Percentiles rank a stretch among this genome's conserved stretches.
Conservation (phyloP, 805 yeast species). For the Brettanomyces nanus region DNA sequence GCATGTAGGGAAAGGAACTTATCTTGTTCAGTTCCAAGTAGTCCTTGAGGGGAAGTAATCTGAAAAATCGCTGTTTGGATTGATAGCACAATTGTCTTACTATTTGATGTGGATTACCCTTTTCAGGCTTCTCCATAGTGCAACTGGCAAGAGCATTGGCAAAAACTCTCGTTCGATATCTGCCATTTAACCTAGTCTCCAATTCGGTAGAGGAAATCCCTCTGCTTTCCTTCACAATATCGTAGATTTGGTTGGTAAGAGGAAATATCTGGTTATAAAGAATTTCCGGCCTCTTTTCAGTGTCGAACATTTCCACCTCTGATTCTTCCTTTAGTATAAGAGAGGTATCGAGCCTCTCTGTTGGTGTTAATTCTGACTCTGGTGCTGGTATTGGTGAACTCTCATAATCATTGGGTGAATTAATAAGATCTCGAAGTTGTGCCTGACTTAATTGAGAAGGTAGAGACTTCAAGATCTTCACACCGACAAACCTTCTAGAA, state of each 20-base stretch:
- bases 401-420: too few relatives aligned
- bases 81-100: constrained; percentile 23
- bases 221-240: constrained; percentile 29
- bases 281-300: constrained; percentile 14
- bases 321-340: constrained; percentile 12
- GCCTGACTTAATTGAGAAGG: constrained; percentile 10
- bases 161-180: constrained; percentile 8
- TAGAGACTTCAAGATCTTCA: constrained; percentile 18
- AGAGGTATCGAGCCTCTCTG: too few relatives aligned
- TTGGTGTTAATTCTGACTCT: too few relatives aligned
- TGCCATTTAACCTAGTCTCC: constrained; percentile 43
- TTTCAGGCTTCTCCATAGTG: constrained; percentile 15
- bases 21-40: not conserved
- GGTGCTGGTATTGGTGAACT: too few relatives aligned
- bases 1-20: not conserved
- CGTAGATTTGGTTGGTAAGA: constrained; percentile 53
- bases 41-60: constrained; percentile 27
- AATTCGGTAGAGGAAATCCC: constrained; percentile 61
- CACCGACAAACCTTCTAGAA: constrained; percentile 16
- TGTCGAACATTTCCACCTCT: constrained; percentile 17
- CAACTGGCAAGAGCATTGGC: constrained; percentile 8
- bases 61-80: constrained; percentile 65
- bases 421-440: constrained; percentile 5
- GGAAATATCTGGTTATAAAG: constrained; percentile 52
- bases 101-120: constrained; percentile 9